These are phyloP conservation scores for Schwanniomyces sp. DNA, from an alignment of 805 yeast species.

Conservation along the genomic window DNA sequence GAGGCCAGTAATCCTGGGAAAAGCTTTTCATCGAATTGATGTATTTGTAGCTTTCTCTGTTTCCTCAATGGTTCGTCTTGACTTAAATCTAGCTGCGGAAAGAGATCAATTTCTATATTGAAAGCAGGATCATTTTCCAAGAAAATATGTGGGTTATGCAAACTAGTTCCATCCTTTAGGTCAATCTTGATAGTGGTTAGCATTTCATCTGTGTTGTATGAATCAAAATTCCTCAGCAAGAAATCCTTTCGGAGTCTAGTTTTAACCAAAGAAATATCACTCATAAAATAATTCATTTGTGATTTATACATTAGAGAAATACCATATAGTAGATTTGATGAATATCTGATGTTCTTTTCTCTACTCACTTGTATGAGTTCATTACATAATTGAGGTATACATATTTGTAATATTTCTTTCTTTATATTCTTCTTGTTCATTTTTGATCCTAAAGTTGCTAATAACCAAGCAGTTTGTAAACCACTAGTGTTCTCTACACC, in stretches of 20 bases:
- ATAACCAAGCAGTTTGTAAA: slow-evolving; percentile 31
- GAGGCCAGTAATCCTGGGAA: slow-evolving; percentile 8
- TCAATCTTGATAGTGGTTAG: not conserved
- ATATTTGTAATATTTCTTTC: slow-evolving; percentile 29
- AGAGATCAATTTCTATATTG: slow-evolving; percentile 22
- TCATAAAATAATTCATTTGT: slow-evolving; percentile 47
- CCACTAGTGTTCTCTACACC: slow-evolving; percentile 6
- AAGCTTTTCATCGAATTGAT: slow-evolving; percentile 9
- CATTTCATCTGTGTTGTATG: not conserved
- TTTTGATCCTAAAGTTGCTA: slow-evolving; percentile 44
- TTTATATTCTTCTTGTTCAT: slow-evolving; percentile 26
- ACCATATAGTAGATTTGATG: slow-evolving; percentile 49
- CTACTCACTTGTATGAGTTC: slow-evolving; percentile 5
- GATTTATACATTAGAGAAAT: slow-evolving; percentile 47
- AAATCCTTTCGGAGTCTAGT: slow-evolving; percentile 10
- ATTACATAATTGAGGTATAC: slow-evolving; percentile 45
- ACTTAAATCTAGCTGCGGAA: slow-evolving; percentile 10
- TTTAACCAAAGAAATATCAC: slow-evolving; percentile 20
- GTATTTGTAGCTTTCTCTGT: slow-evolving; percentile 16
- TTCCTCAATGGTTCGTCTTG: slow-evolving; percentile 7
- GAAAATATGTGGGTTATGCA: slow-evolving; percentile 5
- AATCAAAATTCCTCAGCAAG: slow-evolving; percentile 1
- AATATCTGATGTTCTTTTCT: slow-evolving; percentile 23
- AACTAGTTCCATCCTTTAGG: not conserved
- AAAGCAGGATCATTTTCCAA: slow-evolving; percentile 26